Evolutionary conservation across 2,329 filamentous ascomycete species (phyloP).

Genomic region (Colletotrichum chlorophyti): DNA sequence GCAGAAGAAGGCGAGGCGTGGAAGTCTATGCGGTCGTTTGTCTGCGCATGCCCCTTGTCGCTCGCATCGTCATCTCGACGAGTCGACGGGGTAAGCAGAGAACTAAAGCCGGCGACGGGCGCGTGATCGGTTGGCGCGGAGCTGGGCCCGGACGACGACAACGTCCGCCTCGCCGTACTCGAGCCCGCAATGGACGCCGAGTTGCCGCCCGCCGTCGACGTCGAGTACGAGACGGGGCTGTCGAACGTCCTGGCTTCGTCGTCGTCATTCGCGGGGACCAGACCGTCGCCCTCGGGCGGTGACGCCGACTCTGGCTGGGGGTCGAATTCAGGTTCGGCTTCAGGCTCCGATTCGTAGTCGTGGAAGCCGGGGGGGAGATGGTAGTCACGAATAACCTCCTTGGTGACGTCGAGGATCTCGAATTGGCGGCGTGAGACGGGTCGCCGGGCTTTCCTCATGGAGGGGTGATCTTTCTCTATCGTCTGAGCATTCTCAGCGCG

Average conservation of each 20-base stretch:
- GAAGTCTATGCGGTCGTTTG: not conserved
- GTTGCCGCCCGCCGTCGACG: conserved; percentile 12
- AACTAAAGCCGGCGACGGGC: not conserved
- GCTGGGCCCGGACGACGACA: conserved; percentile 10
- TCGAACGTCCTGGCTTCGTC: conserved; percentile 10
- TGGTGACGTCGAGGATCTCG: conserved; percentile 45
- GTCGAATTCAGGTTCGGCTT: not conserved
- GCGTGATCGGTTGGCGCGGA: not conserved
- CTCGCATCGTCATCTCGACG: conserved; percentile 3
- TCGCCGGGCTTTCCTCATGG: conserved; percentile 39
- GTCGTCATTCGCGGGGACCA: not conserved
- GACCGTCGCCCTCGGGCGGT: not conserved
- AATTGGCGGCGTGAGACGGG: conserved; percentile 35
- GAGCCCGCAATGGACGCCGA: conserved; percentile 3
- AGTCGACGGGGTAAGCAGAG: conserved; percentile 6
- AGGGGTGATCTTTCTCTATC: conserved; percentile 40
- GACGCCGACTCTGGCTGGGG: no score
- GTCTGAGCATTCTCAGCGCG: conserved; percentile 43
- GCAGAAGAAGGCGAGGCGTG: conserved; percentile 32
- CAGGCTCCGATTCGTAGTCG: conserved; percentile 21
- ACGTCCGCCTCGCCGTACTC: not conserved
- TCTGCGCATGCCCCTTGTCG: conserved; percentile 2
- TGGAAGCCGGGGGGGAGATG: conserved; percentile 32
- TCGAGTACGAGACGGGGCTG: conserved; percentile 18
- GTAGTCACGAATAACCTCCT: conserved; percentile 45